Base-by-base conservation (phyloP, 73 alveolate species). In the Stentor coeruleus region DNA sequence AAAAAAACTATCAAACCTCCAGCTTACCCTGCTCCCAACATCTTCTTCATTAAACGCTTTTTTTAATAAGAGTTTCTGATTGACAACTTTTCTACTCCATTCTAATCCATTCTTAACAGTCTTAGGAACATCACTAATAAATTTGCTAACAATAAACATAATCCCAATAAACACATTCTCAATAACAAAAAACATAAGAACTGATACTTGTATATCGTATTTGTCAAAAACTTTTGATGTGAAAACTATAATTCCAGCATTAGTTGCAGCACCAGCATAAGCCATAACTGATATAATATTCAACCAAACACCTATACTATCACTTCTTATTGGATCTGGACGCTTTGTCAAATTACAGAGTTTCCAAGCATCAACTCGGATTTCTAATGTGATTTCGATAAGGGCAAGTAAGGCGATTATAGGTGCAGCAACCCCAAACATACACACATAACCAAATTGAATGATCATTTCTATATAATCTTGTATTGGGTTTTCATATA, bases 351-450 rank as follows among this genome's bases (percentile, higher is more conserved):
- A 2, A 1, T 15, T 36, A n/a, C 59, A 37, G 20, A 75, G 26
- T 39, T 75, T 75, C 59, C 72, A 75, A 31, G 83, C 84, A 2
- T 75, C 83, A 39, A 75, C 66, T 38, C 38, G 33, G 39, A 75
- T 75, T 75, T 75, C 83, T n/a, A 31, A 1, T 14, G n/a, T 14
- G 26, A 75, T 40, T 38, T 14, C 41, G 38, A 75, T n/a, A 20
- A 75, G 39, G 0, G 30, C 59, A n/a, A 75, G 39, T 37, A 37
- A 33, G 20, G 58, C n/a, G 84, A 39, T 6, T 1, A 75, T 37
- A 1, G 83, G 59, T 37, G 39, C 33, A 36, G 77, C 6, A n/a
- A 66, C 59, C 11, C 74, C 72, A 75, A 75, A 75, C 26, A 75
- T 30, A 1, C n/a, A 20, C 20, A 75, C 72, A 75, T 20, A 75